phyloP scores from a whole-genome alignment of 1,284 basidiomycete genomes.

The Marasmius tenuissimus region DNA sequence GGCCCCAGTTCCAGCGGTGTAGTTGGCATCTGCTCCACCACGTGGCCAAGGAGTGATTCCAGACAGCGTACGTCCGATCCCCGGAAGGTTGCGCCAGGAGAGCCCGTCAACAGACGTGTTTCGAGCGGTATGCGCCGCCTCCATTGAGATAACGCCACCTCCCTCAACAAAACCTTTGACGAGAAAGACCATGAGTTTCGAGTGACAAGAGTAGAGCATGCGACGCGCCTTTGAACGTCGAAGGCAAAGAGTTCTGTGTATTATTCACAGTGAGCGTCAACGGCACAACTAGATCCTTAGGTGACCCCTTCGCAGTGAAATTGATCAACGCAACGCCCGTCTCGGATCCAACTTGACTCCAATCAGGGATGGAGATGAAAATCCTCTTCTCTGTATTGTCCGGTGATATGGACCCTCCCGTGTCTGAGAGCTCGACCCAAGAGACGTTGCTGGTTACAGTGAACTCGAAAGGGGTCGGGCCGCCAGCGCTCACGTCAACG shows the following conservation, averaged over 20 bases:
- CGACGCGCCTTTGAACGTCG: background rate
- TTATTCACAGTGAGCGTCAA: background rate
- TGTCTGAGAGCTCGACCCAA: constrained; percentile 53
- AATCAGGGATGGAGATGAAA: constrained; percentile 55
- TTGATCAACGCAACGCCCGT: constrained; percentile 15
- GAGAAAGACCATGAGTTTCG: background rate
- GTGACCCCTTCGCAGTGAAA: background rate
- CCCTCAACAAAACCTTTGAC: constrained; percentile 60
- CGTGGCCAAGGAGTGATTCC: constrained; percentile 64
- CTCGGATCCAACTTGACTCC: constrained; percentile 48
- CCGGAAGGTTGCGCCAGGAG: constrained; percentile 58
- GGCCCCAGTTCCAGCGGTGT: constrained; percentile 61
- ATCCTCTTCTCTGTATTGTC: constrained; percentile 53
- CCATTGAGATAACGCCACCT: constrained; percentile 62
- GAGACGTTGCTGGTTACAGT: constrained; percentile 47
- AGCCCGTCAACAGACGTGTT: constrained; percentile 53
- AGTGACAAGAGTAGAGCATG: background rate
- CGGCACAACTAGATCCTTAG: background rate
- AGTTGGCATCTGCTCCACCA: constrained; percentile 48
- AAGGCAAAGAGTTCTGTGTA: background rate
- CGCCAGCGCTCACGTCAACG: constrained; percentile 63
- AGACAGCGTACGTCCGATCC: constrained; percentile 57
- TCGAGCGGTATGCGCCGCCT: constrained; percentile 57
- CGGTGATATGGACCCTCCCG: constrained; percentile 50
- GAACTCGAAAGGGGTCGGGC: constrained; percentile 58